A percentile compares a stretch with the other conserved stretches of the same genome.
These are phyloP conservation scores for Ogataea nonfermentans DNA, from an alignment of 805 yeast genomes.

Conservation along the genomic window DNA sequence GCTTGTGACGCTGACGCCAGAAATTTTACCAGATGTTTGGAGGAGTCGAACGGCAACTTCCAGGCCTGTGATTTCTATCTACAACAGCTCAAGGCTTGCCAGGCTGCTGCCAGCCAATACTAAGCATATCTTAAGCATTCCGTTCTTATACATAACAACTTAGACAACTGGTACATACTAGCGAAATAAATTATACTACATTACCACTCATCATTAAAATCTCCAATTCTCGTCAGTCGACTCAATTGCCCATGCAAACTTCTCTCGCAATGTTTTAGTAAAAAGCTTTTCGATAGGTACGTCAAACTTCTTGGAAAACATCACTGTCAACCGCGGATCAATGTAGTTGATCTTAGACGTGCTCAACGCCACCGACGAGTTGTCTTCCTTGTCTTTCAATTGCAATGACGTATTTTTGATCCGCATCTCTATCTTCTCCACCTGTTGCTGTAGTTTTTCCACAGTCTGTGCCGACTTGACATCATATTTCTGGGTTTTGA, in stretches of 20 bases:
- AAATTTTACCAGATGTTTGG: constrained; percentile 91
- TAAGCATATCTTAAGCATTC: constrained; percentile 33
- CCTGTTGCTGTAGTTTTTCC: constrained; percentile 70
- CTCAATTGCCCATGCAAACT: constrained; percentile 95
- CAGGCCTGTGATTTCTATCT: constrained; percentile 95
- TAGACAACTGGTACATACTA: neutral
- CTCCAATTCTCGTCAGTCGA: constrained; percentile 86
- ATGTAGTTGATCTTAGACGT: constrained; percentile 94
- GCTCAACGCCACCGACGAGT: constrained; percentile 87
- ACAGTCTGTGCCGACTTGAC: constrained; percentile 51
- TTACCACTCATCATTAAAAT: constrained; percentile 42
- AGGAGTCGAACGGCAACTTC: constrained; percentile 92
- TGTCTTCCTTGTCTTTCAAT: constrained; percentile 89
- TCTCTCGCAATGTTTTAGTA: constrained; percentile 86
- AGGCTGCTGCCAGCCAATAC: constrained; percentile 84
- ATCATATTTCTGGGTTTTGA: constrained; percentile 56
- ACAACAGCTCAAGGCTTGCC: constrained; percentile 97
- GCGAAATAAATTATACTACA: neutral
- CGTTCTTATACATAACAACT: constrained; percentile 16
- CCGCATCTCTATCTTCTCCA: constrained; percentile 69
- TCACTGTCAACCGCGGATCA: constrained; percentile 88
- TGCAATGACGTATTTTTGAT: constrained; percentile 68
- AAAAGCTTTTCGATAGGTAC: constrained; percentile 93
- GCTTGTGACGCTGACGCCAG: constrained; percentile 92
- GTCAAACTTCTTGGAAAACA: constrained; percentile 78